These are phyloP conservation scores for Cercospora zeina DNA, from an alignment of 2,329 filamentous ascomycete species.

Conservation along the genomic window DNA sequence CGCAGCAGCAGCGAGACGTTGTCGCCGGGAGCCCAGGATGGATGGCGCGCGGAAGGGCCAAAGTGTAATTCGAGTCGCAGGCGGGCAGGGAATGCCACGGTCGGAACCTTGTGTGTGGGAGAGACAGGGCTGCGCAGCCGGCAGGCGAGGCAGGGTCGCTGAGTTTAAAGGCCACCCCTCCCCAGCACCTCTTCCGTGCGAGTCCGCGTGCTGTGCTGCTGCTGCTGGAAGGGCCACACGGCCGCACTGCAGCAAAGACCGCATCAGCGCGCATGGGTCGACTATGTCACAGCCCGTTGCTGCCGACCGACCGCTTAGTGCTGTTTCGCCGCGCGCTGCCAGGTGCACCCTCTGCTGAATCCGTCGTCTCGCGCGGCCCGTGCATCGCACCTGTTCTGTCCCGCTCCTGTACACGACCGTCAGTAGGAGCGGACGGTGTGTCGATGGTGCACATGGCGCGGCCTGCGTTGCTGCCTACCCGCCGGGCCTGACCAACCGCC, in stretches of 20 bases:
- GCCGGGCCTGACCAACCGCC: neutral
- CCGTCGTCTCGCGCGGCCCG: neutral
- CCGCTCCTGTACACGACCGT: neutral
- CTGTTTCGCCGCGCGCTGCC: constrained; percentile 10
- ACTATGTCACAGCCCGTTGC: constrained; percentile 12
- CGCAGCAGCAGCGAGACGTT: neutral
- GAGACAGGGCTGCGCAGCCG: constrained; percentile 14
- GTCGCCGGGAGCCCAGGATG: neutral
- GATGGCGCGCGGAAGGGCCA: constrained; percentile 2
- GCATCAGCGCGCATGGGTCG: constrained; percentile 10
- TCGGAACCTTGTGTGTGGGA: constrained; percentile 17
- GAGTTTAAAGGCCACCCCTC: constrained; percentile 10
- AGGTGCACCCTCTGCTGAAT: constrained; percentile 11
- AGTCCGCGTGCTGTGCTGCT: neutral
- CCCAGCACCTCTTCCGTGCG: neutral
- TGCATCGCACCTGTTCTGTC: neutral
- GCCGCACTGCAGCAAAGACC: constrained; percentile 4
- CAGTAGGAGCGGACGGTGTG: no score
- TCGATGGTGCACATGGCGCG: neutral
- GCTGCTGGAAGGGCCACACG: neutral
- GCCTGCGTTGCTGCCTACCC: constrained; percentile 2
- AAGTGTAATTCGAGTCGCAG: constrained; percentile 14
- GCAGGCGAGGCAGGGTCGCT: constrained; percentile 19
- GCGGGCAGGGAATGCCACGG: constrained; percentile 6
- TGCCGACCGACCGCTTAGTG: constrained; percentile 4